Evolutionary conservation across 345 rosid species (phyloP).

Genomic region (Dimocarpus longan): DNA sequence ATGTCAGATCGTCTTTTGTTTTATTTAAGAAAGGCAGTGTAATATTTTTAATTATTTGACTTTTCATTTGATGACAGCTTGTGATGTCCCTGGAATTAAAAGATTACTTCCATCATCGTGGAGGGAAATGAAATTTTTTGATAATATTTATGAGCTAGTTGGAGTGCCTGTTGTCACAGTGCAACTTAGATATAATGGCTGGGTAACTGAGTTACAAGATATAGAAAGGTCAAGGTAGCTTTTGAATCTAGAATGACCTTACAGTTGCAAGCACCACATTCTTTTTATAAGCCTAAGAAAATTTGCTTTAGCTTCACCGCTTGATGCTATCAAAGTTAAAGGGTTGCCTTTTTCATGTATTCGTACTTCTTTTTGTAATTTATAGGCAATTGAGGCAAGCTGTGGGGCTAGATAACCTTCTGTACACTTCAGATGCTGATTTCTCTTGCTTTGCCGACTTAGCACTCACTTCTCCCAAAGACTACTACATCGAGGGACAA

Average conservation of each 20-base stretch:
- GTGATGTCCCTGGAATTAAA: constrained; percentile 97
- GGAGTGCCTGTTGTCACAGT: constrained; percentile 94
- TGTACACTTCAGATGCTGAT: constrained; percentile 97
- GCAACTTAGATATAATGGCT: constrained; percentile 94
- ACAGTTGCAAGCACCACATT: neutral
- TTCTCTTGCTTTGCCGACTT: constrained; percentile 97
- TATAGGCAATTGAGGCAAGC: constrained; percentile 82
- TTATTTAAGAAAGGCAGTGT: neutral
- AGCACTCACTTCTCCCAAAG: constrained; percentile 88
- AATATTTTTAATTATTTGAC: neutral
- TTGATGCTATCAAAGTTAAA: neutral
- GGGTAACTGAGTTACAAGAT: constrained; percentile 94
- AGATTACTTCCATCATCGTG: constrained; percentile 80
- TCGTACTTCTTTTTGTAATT: constrained; percentile 10
- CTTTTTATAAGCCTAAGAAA: neutral
- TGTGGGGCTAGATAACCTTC: constrained; percentile 86
- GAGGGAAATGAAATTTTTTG: constrained; percentile 78
- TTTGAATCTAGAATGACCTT: constrained; percentile 1
- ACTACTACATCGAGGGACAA: constrained; percentile 94
- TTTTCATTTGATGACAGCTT: constrained; percentile 52
- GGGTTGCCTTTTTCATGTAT: neutral
- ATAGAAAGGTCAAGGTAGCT: constrained; percentile 77
- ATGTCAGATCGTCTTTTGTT: neutral
- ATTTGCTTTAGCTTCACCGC: constrained; percentile 1
- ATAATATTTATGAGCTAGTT: constrained; percentile 79